These are phyloP conservation scores for Ganoderma boninense DNA, from an alignment of 1,284 basidiomycete genomes.

Conservation along the genomic window DNA sequence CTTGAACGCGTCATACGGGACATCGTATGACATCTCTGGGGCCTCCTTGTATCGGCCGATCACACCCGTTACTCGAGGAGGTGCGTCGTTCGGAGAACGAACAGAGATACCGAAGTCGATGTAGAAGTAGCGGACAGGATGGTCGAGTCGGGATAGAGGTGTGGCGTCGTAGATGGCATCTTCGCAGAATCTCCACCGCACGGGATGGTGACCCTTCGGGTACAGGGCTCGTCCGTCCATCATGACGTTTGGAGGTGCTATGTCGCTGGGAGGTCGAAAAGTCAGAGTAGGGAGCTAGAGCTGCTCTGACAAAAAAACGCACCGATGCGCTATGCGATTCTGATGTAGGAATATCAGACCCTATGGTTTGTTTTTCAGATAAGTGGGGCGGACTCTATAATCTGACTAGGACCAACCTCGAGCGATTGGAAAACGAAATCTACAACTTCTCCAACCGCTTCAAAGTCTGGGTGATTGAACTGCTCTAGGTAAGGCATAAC, in stretches of 20 bases:
- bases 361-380: constrained; percentile 10
- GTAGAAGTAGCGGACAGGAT: too few relatives aligned
- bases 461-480: too few relatives aligned
- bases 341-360: constrained; percentile 38
- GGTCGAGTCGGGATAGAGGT: too few relatives aligned
- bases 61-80: too few relatives aligned
- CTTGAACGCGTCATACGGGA: constrained; percentile 40
- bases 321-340: constrained; percentile 37
- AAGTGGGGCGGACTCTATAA: too few relatives aligned
- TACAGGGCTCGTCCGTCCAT: constrained; percentile 39
- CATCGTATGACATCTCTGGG: constrained; percentile 30
- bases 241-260: constrained; percentile 40
- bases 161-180: constrained; percentile 36
- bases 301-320: constrained; percentile 8
- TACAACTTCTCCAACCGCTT: too few relatives aligned
- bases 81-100: too few relatives aligned
- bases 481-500: too few relatives aligned
- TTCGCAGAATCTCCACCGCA: constrained; percentile 2
- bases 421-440: too few relatives aligned
- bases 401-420: too few relatives aligned
- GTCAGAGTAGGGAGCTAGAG: not conserved
- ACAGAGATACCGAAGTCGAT: too few relatives aligned
- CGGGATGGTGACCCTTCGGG: constrained; percentile 39
- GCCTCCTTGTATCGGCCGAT: too few relatives aligned
- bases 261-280: constrained; percentile 37